Evolutionary conservation across 140 eudicot genomes (phyloP), one percentile per base, ranked within the genome.

Genomic region (Anethum foeniculum): DNA sequence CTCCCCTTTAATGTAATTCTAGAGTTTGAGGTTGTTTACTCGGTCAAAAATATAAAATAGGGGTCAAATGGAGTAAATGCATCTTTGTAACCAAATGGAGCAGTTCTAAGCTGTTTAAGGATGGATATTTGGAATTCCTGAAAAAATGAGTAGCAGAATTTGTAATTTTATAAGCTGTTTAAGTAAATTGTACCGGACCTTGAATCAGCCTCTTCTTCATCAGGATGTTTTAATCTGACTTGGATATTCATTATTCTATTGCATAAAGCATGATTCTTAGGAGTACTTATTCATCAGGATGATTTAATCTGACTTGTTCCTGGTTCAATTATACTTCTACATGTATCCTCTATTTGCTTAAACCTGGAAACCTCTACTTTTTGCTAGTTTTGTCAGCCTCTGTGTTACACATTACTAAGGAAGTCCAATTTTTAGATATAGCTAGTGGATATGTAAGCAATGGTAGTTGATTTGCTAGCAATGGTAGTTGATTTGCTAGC

Each of bases 381-480:
- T 34, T 71, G 48, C 46, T 71, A 71, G 46, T 23, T n/a, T 43
- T 38, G 48, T 19, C 49, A 6, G 58, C 56, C 49, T 48, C 76
- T 5, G 13, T 38, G 16, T 43, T 39, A 73, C 30, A 14, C 38
- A 11, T 23, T n/a, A 74, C 34, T 25, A 43, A 74, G 34, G 38
- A 72, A n/a, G n/a, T 38, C 7, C 74, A 28, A 19, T 32, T 68
- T 32, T 71, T 18, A 8, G 51, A 34, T 71, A 54, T 69, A 43
- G 60, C 21, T 81, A 81, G 80, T 34, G 11, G 28, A 68, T 67
- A 78, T 18, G 76, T 67, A 67, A 19, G 41, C 79, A 71, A 4
- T 81, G 68, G 84, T 81, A 78, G 81, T 83, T 87, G 79, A 77
- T 83, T 60, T 52, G 80, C 72, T 81, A 86, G 79, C 72, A n/a